phyloP scores from a whole-genome alignment of 371 early-diverging fungal species.

The Mucor racemosus region DNA sequence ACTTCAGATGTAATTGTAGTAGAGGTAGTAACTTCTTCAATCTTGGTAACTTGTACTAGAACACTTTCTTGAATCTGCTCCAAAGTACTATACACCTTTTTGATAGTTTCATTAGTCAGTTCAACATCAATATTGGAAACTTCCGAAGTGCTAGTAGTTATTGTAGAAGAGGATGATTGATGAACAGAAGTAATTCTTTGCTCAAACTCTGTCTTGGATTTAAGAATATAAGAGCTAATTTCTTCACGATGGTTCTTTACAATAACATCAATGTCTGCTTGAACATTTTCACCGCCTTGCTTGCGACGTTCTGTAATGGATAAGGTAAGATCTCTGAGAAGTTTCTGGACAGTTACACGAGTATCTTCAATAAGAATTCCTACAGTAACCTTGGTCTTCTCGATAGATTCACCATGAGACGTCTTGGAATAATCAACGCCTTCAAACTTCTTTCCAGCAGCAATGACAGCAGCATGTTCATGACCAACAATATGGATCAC shows the following conservation, averaged over 20 bases:
- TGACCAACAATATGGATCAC: slow-evolving; percentile 19
- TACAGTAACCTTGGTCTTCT: slow-evolving; percentile 30
- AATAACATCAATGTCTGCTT: slow-evolving; percentile 32
- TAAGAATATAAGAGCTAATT: slow-evolving; percentile 19
- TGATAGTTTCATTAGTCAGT: slow-evolving; percentile 25
- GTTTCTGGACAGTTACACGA: slow-evolving; percentile 16
- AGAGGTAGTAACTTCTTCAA: slow-evolving; percentile 24
- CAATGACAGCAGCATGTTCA: slow-evolving; percentile 21
- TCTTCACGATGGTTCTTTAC: slow-evolving; percentile 29
- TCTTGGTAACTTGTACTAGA: slow-evolving; percentile 26
- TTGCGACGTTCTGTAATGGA: slow-evolving; percentile 33
- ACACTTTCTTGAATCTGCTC: slow-evolving; percentile 30
- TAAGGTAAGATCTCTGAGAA: slow-evolving; percentile 24
- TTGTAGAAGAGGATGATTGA: not conserved
- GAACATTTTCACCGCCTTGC: slow-evolving; percentile 37
- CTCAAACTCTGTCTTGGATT: slow-evolving; percentile 28
- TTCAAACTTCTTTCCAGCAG: slow-evolving; percentile 34
- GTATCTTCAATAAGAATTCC: slow-evolving; percentile 33
- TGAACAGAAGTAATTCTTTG: slow-evolving; percentile 17
- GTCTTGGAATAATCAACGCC: slow-evolving; percentile 29
- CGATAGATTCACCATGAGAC: slow-evolving; percentile 20
- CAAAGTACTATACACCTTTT: slow-evolving; percentile 32
- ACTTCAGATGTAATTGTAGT: slow-evolving; percentile 13
- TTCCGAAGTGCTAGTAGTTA: too few species aligned
- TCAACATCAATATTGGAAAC: slow-evolving; percentile 14